Evolutionary conservation across 2,329 filamentous ascomycete species (phyloP).

Genomic region (Lasiodiplodia sp.): DNA sequence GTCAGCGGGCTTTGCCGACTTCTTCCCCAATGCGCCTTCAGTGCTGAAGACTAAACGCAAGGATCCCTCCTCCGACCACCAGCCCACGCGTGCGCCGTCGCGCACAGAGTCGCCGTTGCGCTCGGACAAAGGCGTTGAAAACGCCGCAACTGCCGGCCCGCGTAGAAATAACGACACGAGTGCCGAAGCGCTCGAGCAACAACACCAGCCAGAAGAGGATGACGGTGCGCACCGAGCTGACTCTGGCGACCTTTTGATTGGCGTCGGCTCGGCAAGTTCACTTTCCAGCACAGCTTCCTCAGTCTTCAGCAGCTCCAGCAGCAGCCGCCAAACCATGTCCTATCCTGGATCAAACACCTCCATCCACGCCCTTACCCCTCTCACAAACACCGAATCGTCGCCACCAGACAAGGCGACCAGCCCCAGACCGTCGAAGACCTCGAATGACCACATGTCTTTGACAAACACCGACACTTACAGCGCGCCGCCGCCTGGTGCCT

Average conservation of each 20-base stretch:
- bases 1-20: constrained; percentile 82
- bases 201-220: constrained; percentile 34
- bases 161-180: constrained; percentile 30
- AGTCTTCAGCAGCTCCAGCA: constrained; percentile 66
- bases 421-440: constrained; percentile 55
- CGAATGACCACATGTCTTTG: constrained; percentile 46
- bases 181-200: constrained; percentile 32
- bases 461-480: constrained; percentile 40
- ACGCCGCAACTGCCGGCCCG: constrained; percentile 31
- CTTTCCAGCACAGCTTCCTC: constrained; percentile 75
- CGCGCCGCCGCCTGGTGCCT: constrained; percentile 42
- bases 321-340: constrained; percentile 58
- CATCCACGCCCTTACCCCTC: constrained; percentile 66
- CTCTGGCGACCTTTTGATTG: constrained; percentile 71
- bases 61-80: constrained; percentile 33
- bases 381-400: constrained; percentile 72
- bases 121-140: constrained; percentile 31
- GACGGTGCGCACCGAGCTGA: constrained; percentile 67
- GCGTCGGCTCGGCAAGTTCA: constrained; percentile 75
- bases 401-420: constrained; percentile 64
- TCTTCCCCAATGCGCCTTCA: constrained; percentile 80
- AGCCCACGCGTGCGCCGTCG: constrained; percentile 27
- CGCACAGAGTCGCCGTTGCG: constrained; percentile 30
- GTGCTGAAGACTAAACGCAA: constrained; percentile 60
- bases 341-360: constrained; percentile 63